These are phyloP conservation scores for Diaporthe citrichinensis DNA, from an alignment of 2,329 filamentous ascomycete species.

Conservation along the genomic window DNA sequence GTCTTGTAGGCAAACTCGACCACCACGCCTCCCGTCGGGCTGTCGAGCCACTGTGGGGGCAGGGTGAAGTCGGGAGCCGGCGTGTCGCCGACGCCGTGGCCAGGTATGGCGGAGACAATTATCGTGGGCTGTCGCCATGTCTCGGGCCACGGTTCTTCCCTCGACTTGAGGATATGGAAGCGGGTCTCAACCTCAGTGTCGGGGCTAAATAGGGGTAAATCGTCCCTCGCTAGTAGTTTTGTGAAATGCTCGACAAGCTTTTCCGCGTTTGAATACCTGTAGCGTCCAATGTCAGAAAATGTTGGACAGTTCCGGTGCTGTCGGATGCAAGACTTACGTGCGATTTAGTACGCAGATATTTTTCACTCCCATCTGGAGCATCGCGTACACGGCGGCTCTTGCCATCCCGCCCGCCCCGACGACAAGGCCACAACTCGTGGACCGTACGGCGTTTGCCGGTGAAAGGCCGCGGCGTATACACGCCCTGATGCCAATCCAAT, in stretches of 20 bases:
- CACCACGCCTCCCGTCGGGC: slow-evolving; percentile 81
- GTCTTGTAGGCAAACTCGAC: slow-evolving; percentile 83
- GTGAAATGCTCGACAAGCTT: slow-evolving; percentile 79
- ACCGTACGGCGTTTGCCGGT: slow-evolving; percentile 76
- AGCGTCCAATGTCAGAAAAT: neutral
- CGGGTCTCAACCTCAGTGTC: slow-evolving; percentile 57
- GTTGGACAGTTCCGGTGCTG: too few species aligned
- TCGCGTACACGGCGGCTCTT: slow-evolving; percentile 81
- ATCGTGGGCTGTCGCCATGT: slow-evolving; percentile 77
- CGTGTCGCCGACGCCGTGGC: slow-evolving; percentile 73
- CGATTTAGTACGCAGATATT: slow-evolving; percentile 84
- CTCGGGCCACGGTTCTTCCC: slow-evolving; percentile 75
- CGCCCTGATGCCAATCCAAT: slow-evolving; percentile 84
- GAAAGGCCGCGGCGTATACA: slow-evolving; percentile 81
- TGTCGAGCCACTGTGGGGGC: slow-evolving; percentile 78
- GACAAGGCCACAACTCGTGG: slow-evolving; percentile 69
- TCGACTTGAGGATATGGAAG: slow-evolving; percentile 71
- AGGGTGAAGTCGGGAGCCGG: slow-evolving; percentile 79
- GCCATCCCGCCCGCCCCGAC: slow-evolving; percentile 83
- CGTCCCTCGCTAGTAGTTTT: slow-evolving; percentile 61
- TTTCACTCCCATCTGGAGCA: slow-evolving; percentile 82
- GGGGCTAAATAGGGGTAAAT: slow-evolving; percentile 59
- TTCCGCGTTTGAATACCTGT: slow-evolving; percentile 69
- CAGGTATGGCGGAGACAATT: slow-evolving; percentile 82
- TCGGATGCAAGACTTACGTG: slow-evolving; percentile 57